Conservation (phyloP, 164 flowering plant genomes). For the Echeveria elegans region DNA sequence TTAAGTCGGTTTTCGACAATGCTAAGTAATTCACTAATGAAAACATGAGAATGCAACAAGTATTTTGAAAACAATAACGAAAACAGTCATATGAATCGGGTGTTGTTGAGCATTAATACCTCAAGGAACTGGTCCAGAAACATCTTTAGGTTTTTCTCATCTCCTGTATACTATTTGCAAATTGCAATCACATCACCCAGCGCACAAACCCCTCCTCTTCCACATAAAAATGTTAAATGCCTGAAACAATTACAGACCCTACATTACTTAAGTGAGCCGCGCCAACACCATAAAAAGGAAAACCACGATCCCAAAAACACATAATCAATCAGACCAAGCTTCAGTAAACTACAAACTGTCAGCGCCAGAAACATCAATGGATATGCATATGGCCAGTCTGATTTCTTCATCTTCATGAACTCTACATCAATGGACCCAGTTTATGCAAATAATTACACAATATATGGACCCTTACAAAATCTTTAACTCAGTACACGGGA, state of each 20-base stretch:
- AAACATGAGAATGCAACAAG: too few species aligned
- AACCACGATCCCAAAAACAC: neutral
- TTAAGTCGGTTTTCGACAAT: too few species aligned
- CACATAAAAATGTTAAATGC: constrained; percentile 69
- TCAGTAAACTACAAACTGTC: neutral
- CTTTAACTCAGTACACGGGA: neutral
- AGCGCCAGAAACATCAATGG: neutral
- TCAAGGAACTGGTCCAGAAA: constrained; percentile 52
- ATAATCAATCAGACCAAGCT: neutral
- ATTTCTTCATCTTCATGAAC: neutral
- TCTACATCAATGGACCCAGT: neutral
- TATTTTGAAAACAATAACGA: too few species aligned
- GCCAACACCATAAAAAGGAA: too few species aligned
- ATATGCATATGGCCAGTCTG: neutral
- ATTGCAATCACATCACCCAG: constrained; percentile 65
- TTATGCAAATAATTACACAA: neutral
- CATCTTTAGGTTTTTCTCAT: constrained; percentile 32
- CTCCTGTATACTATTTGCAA: constrained; percentile 36
- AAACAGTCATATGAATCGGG: too few species aligned
- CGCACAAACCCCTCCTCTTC: constrained; percentile 68
- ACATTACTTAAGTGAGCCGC: too few species aligned
- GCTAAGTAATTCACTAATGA: too few species aligned
- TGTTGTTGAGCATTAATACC: too few species aligned
- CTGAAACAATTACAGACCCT: constrained; percentile 29
- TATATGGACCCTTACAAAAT: neutral